Percentiles rank a stretch among this genome's conserved stretches.
These are phyloP conservation scores for Phanerochaete carnosa DNA, from an alignment of 768 basidiomycete species.

Conservation along the genomic window DNA sequence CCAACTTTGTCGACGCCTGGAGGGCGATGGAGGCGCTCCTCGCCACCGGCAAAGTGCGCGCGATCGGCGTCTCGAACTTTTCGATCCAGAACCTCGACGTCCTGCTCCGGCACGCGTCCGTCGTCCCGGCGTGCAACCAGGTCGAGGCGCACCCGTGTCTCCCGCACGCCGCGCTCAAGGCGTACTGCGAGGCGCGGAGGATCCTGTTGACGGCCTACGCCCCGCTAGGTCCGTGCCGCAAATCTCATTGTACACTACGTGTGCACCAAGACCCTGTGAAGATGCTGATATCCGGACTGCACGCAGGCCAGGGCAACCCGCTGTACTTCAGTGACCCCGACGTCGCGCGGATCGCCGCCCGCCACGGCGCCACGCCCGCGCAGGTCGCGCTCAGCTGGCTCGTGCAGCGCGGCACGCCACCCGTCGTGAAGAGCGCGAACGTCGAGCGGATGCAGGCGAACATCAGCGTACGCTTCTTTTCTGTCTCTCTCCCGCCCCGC, in stretches of 20 bases:
- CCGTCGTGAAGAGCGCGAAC: constrained; percentile 54
- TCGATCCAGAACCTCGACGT: constrained; percentile 30
- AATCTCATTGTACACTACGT: not conserved
- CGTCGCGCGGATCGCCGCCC: constrained; percentile 20
- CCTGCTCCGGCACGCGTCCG: constrained; percentile 42
- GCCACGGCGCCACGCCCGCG: constrained; percentile 43
- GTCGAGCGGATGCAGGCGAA: constrained; percentile 51
- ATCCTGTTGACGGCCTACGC: constrained; percentile 55
- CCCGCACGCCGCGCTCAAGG: constrained; percentile 53
- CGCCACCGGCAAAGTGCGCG: constrained; percentile 19
- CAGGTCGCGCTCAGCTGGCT: constrained; percentile 57
- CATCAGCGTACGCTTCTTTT: constrained; percentile 29
- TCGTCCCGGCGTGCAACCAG: constrained; percentile 68
- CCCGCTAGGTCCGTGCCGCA: constrained; percentile 4
- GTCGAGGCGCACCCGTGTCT: constrained; percentile 72
- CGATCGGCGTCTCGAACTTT: constrained; percentile 43
- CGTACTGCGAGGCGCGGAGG: constrained; percentile 50
- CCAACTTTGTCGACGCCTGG: constrained; percentile 33
- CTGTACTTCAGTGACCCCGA: constrained; percentile 32
- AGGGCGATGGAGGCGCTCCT: constrained; percentile 33
- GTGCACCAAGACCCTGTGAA: not conserved
- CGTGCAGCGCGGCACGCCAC: constrained; percentile 47
- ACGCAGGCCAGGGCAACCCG: constrained; percentile 16
- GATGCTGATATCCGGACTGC: not conserved
- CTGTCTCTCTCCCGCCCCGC: not conserved